Conservation (phyloP, 371 early-diverging fungal species). For the Circinella umbellata region DNA sequence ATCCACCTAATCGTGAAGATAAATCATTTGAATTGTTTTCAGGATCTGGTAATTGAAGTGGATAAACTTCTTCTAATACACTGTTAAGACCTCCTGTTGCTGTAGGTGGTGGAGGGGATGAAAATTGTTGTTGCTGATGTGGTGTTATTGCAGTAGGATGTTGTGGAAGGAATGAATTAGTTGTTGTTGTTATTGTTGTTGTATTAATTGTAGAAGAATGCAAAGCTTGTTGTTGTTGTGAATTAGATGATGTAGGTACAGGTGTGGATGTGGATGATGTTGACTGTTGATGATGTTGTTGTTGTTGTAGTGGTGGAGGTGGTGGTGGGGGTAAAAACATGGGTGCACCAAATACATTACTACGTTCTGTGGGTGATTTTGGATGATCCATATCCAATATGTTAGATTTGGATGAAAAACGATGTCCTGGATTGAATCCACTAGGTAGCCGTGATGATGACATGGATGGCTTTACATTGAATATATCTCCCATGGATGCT, state of each 20-base stretch:
- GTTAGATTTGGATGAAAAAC: conserved; percentile 20
- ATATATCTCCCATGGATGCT: conserved; percentile 19
- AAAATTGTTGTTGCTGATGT: conserved; percentile 8
- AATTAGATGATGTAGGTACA: conserved; percentile 5
- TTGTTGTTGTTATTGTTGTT: conserved; percentile 1
- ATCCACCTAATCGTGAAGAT: conserved; percentile 9
- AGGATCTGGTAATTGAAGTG: conserved; percentile 4
- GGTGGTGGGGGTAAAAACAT: conserved; percentile 9
- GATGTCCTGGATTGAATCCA: conserved; percentile 20
- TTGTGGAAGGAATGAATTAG: background rate
- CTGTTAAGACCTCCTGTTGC: conserved; percentile 10
- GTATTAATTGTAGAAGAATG: conserved; percentile 7
- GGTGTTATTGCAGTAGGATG: background rate
- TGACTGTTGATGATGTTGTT: conserved; percentile 14
- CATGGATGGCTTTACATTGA: conserved; percentile 13
- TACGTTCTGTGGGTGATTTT: conserved; percentile 5
- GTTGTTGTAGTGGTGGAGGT: conserved; percentile 2
- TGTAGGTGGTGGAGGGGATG: background rate
- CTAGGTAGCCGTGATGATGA: conserved; percentile 22
- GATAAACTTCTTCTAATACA: conserved; percentile 16
- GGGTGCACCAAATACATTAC: conserved; percentile 4
- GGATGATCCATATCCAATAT: conserved; percentile 7
- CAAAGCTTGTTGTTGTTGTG: background rate
- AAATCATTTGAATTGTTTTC: background rate
- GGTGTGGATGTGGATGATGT: conserved; percentile 8